Evolutionary conservation across 257 asterid species (phyloP).

Genomic region (Nicotiana sylvestris): DNA sequence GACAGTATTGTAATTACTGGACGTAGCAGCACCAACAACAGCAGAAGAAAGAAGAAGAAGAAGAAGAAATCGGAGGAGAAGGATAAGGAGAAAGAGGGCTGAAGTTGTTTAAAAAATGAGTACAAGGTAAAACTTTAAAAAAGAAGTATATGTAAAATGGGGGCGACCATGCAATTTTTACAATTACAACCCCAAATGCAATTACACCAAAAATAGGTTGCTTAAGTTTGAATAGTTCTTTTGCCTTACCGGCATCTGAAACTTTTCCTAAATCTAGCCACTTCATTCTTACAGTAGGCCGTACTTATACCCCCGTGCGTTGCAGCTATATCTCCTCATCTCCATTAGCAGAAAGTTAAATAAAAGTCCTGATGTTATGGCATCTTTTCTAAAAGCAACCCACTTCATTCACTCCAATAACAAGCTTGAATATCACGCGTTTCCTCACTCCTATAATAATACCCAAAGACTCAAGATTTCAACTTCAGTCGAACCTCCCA

Average conservation of each 20-base stretch:
- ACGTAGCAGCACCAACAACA: no score
- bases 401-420: slow-evolving; percentile 34
- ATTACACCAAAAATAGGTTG: background rate
- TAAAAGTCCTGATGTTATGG: slow-evolving; percentile 9
- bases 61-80: no score
- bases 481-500: slow-evolving; percentile 26
- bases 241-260: background rate
- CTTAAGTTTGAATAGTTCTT: background rate
- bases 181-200: background rate
- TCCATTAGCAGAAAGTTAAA: background rate
- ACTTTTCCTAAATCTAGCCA: background rate
- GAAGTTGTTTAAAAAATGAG: no score
- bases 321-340: background rate
- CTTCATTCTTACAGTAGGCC: no score
- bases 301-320: background rate
- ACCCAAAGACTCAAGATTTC: slow-evolving; percentile 21
- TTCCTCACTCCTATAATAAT: background rate
- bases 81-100: no score
- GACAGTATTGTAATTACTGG: no score
- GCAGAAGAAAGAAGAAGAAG: no score
- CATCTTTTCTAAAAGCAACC: slow-evolving; percentile 36
- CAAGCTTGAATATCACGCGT: slow-evolving; percentile 19
- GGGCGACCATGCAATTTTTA: no score
- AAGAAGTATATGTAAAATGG: no score
- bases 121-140: no score